A percentile compares a stretch with the other conserved stretches of the same genome.
Conservation (phyloP, 2,329 filamentous ascomycete genomes). For the Xenosphaeropsis pyriputrescens region DNA sequence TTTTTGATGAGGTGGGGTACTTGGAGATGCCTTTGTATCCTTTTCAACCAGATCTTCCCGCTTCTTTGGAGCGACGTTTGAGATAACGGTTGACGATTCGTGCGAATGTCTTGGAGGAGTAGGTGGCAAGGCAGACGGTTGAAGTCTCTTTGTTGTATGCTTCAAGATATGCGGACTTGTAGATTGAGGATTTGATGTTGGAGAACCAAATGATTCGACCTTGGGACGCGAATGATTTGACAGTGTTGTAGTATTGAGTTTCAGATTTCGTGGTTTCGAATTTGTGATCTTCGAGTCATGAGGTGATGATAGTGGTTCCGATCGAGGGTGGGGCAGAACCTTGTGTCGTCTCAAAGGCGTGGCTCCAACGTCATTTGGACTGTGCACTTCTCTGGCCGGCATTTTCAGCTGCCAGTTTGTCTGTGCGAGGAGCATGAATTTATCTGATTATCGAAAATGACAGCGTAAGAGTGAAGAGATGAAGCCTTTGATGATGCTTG, state of each 20-base stretch:
- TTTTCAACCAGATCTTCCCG: constrained; percentile 3
- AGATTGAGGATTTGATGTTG: constrained; percentile 8
- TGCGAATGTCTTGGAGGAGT: constrained; percentile 47
- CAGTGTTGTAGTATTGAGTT: constrained; percentile 11
- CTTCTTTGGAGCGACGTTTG: neutral
- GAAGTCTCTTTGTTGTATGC: constrained; percentile 15
- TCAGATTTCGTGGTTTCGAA: constrained; percentile 10
- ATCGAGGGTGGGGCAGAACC: constrained; percentile 16
- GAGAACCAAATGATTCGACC: too few species aligned
- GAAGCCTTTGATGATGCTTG: too few species aligned
- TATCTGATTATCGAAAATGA: neutral
- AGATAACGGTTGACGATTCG: constrained; percentile 31
- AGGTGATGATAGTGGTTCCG: constrained; percentile 1
- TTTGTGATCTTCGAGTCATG: constrained; percentile 1
- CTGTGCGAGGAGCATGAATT: constrained; percentile 16
- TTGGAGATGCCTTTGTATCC: constrained; percentile 20
- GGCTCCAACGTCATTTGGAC: constrained; percentile 11
- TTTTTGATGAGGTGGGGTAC: constrained; percentile 48
- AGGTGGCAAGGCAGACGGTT: constrained; percentile 35
- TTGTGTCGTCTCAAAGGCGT: constrained; percentile 17
- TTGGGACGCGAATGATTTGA: constrained; percentile 6
- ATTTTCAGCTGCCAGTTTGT: constrained; percentile 15
- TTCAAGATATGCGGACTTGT: constrained; percentile 17
- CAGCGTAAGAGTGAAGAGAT: too few species aligned
- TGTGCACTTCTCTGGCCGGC: constrained; percentile 14